A percentile compares a stretch with the other conserved stretches of the same genome.
phyloP scores from a whole-genome alignment of 1,284 basidiomycete genomes.

The Quambalaria eucalypti region DNA sequence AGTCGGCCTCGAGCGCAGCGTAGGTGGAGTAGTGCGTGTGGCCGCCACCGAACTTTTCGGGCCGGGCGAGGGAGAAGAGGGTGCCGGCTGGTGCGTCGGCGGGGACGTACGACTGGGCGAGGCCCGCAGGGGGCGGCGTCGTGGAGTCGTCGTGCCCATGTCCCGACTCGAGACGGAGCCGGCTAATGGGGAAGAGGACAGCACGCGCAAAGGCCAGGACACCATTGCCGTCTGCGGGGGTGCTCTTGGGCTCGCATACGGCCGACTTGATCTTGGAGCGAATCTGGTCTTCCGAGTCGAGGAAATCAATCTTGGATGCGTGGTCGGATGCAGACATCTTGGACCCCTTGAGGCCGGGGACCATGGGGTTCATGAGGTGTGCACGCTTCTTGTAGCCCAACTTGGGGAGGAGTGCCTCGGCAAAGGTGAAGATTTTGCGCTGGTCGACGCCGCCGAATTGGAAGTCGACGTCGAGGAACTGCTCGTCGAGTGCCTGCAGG shows the following conservation, averaged over 20 bases:
- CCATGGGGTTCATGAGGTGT: conserved; percentile 98
- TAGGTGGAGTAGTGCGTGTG: conserved; percentile 66
- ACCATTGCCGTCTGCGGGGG: conserved; percentile 71
- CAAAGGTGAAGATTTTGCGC: conserved; percentile 98
- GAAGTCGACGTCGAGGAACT: conserved; percentile 91
- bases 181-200: conserved; percentile 75
- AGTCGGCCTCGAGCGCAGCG: conserved; percentile 65
- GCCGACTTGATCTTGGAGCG: conserved; percentile 91
- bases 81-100: conserved; percentile 68
- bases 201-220: conserved; percentile 78
- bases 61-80: conserved; percentile 69
- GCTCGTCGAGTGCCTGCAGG: conserved; percentile 90
- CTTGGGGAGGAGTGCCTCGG: conserved; percentile 84
- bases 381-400: conserved; percentile 90
- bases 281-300: conserved; percentile 77
- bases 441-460: conserved; percentile 96
- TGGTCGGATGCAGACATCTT: conserved; percentile 99
- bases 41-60: conserved; percentile 70
- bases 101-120: conserved; percentile 13
- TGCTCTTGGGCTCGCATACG: conserved; percentile 60
- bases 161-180: conserved; percentile 24
- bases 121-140: neutral
- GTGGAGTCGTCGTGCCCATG: neutral
- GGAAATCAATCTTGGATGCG: conserved; percentile 94
- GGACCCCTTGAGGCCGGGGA: conserved; percentile 82